These are phyloP conservation scores for Backusella australiensis DNA, from an alignment of 192 early-diverging fungal genomes.

Conservation along the genomic window DNA sequence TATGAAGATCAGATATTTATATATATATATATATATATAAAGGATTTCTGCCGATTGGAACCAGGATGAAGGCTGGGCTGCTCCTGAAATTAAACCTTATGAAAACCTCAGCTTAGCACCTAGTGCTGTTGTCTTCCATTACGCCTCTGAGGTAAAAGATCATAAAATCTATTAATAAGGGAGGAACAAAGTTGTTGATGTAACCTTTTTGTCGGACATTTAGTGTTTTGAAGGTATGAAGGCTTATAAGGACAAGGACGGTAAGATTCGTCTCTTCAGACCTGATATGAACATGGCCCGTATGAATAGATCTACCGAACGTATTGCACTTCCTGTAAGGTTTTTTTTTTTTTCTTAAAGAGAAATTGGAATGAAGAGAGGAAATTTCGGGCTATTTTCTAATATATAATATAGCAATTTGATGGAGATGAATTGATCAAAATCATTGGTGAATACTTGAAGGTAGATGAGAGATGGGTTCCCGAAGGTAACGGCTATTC, in stretches of 20 bases:
- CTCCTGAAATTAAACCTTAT: conserved; percentile 87
- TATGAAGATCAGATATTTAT: neutral
- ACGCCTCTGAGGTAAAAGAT: conserved; percentile 66
- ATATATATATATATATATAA: neutral
- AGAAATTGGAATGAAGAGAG: neutral
- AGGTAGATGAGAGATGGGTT: conserved; percentile 85
- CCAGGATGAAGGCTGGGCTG: conserved; percentile 67
- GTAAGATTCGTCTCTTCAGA: conserved; percentile 90
- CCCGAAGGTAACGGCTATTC: conserved; percentile 90
- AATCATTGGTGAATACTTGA: conserved; percentile 81
- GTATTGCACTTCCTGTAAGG: conserved; percentile 81
- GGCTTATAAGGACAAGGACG: conserved; percentile 88
- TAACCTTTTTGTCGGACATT: neutral
- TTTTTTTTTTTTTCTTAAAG: neutral
- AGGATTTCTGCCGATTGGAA: conserved; percentile 77
- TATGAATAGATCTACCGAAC: conserved; percentile 71
- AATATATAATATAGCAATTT: conserved; percentile 45
- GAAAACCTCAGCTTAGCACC: conserved; percentile 81
- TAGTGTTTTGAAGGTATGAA: conserved; percentile 92
- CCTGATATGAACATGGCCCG: conserved; percentile 98
- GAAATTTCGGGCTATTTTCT: neutral
- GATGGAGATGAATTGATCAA: conserved; percentile 75
- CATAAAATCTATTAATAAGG: neutral
- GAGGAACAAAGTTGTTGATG: neutral
- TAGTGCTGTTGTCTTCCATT: conserved; percentile 89